Base-by-base conservation (phyloP, 495 filamentous ascomycete species). In the Podospora australis region DNA sequence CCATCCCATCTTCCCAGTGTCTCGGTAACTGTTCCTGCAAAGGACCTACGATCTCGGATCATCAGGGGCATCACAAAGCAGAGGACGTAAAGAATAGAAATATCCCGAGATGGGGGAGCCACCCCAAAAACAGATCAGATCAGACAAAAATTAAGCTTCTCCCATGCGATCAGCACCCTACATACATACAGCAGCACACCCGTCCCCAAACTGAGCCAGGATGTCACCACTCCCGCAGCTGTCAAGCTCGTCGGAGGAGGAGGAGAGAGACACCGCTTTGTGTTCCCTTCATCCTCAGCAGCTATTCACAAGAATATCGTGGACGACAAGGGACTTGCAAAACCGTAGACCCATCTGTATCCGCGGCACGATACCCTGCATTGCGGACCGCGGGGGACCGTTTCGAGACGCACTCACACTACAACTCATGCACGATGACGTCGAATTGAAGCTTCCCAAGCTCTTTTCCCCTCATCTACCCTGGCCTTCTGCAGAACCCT, bases 61-160 rank as follows among this genome's bases (percentile, higher is more conserved):
- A 43, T 43, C 40, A 43, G 40, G 40, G 40, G 40, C 11, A 41
- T 11, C 39, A 6, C 23, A 43, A 43, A 9, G 21, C 17, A 42
- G 11, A n/a, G n/a, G n/a, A n/a, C n/a, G n/a, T n/a, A n/a, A 42
- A 19, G n/a, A n/a, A 43, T 23, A 16, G 40, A 14, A 43, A 43
- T 26, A 43, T 24, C 21, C 20, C 22, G 20, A 43, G 22, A 43
- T 11, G 13, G 13, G 3, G 6, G 10, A 9, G 20, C 3, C n/a
- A 14, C n/a, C 13, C 4, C 14, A 21, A 16, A 23, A 16, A n/a
- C 7, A 28, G 40, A 43, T 43, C 40, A 43, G 40, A 22, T 43
- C 22, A 43, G 25, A n/a, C 22, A 21, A 43, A 16, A 29, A 36
- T 16, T 36, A 36, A 36, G 32, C 32, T 36, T 36, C 32, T 36